Evolutionary conservation across 257 asterid genomes (phyloP), one percentile per base, ranked within the genome.

Genomic region (Fraxinus cuspidata): DNA sequence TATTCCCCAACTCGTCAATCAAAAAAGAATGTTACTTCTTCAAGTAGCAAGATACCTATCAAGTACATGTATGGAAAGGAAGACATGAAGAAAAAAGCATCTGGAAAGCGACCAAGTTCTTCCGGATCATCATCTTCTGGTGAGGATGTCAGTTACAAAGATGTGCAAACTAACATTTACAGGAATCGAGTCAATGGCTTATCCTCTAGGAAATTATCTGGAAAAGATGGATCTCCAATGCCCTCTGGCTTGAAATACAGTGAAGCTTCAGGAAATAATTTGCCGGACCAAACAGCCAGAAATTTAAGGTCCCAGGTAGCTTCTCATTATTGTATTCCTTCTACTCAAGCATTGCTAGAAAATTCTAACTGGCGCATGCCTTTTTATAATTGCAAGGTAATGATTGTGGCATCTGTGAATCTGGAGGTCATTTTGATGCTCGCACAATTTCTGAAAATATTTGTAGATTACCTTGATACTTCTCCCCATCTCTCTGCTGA

Each of bases 61-160:
- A 91, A 84, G 83, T 80, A 71, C 78, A 25, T 65, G 70, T 84
- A 78, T 64, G 89, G 86, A 37, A 86, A 85, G 58, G 83, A 68
- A 47, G 89, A 71, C 69, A 77, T 67, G 10, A 70, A n/a, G 77
- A 32, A 65, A 65, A 84, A 83, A 82, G 63, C 81, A 23, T 83
- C 79, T 70, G 81, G 88, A 76, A 86, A 84, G 60, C 74, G 68
- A 29, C 82, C 81, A 34, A 79, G 82, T 82, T 78, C 73, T 74
- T 70, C 81, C n/a, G 91, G 83, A 73, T 83, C 92, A 79, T 80
- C 88, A 34, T 84, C 92, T 66, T 86, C 89, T 21, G 77, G 21
- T 3, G 96, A 91, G 81, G 90, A 90, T 86, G 85, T 67, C 75
- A 84, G 90, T 19, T 84, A 86, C 72, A 84, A 84, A 73, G 84